These are phyloP conservation scores for Groenewaldozyma salmanticensis DNA, from an alignment of 805 yeast species.

Conservation along the genomic window DNA sequence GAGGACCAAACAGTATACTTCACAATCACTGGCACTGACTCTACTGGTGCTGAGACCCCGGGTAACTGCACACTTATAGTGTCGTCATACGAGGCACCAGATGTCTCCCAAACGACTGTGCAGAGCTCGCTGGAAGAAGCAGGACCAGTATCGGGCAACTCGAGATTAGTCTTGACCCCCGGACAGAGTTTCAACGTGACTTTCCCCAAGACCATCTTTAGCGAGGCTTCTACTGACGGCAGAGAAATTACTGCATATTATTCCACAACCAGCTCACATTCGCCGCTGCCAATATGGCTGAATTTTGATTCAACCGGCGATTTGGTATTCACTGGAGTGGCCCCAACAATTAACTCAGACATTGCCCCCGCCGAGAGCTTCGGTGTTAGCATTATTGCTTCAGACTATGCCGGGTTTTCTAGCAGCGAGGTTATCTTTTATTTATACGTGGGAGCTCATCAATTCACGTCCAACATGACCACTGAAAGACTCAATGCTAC, in stretches of 20 bases:
- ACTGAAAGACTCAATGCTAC: conserved; percentile 61
- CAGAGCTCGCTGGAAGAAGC: conserved; percentile 45
- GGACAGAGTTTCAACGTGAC: conserved; percentile 55
- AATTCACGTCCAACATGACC: conserved; percentile 56
- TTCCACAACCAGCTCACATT: conserved; percentile 70
- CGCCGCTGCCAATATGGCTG: conserved; percentile 90
- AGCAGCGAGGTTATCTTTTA: conserved; percentile 63
- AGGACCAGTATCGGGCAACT: conserved; percentile 70
- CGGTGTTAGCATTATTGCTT: conserved; percentile 62
- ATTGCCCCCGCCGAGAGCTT: conserved; percentile 81
- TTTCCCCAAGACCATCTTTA: conserved; percentile 57
- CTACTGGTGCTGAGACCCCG: conserved; percentile 36
- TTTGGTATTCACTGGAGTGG: conserved; percentile 71
- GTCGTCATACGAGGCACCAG: conserved; percentile 47
- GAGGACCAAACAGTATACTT: conserved; percentile 44
- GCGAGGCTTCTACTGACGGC: conserved; percentile 27
- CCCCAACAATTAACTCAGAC: conserved; percentile 75
- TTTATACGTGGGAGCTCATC: conserved; percentile 81
- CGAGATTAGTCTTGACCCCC: conserved; percentile 65
- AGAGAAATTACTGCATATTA: conserved; percentile 55
- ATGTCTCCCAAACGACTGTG: conserved; percentile 33
- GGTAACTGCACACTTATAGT: conserved; percentile 50
- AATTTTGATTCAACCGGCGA: conserved; percentile 48
- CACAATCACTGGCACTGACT: conserved; percentile 54
- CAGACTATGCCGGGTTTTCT: conserved; percentile 67